These are phyloP conservation scores for Globisporangium acanthophoron DNA, from an alignment of 352 stramenopile genomes.

Conservation along the genomic window DNA sequence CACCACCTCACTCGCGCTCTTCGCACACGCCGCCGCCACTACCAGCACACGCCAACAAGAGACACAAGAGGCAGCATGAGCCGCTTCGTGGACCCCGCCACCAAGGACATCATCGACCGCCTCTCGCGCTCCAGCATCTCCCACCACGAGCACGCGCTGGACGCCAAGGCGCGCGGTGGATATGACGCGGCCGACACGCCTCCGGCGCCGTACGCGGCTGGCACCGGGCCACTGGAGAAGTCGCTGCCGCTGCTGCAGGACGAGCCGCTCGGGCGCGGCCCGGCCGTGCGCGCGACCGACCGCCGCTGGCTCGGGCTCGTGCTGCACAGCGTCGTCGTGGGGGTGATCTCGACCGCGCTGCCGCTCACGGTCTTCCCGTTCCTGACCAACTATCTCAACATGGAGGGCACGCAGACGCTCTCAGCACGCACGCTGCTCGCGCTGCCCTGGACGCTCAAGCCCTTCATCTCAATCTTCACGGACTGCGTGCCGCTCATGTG, in stretches of 20 bases:
- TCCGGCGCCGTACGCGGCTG: neutral
- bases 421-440: conserved; percentile 18
- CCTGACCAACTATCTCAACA: conserved; percentile 47
- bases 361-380: conserved; percentile 56
- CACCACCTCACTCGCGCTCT: too few species aligned
- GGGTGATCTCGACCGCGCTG: conserved; percentile 46
- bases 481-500: conserved; percentile 47
- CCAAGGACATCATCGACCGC: conserved; percentile 31
- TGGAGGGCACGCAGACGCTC: conserved; percentile 24
- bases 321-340: conserved; percentile 42
- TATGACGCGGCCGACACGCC: conserved; percentile 9
- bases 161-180: neutral
- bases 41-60: too few species aligned
- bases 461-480: conserved; percentile 54
- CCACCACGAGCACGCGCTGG: conserved; percentile 7
- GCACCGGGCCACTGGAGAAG: neutral
- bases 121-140: conserved; percentile 21
- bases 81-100: conserved; percentile 18
- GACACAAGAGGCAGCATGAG: conserved; percentile 14
- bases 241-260: conserved; percentile 6
- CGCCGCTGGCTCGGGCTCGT: conserved; percentile 42
- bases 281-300: conserved; percentile 20
- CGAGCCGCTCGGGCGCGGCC: neutral
- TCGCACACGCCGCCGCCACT: too few species aligned
- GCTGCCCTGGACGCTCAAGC: conserved; percentile 55